Evolutionary conservation across 139 green algal species (phyloP), one percentile per base, ranked within the genome.

Genomic region (Zygnema circumcarinatum): DNA sequence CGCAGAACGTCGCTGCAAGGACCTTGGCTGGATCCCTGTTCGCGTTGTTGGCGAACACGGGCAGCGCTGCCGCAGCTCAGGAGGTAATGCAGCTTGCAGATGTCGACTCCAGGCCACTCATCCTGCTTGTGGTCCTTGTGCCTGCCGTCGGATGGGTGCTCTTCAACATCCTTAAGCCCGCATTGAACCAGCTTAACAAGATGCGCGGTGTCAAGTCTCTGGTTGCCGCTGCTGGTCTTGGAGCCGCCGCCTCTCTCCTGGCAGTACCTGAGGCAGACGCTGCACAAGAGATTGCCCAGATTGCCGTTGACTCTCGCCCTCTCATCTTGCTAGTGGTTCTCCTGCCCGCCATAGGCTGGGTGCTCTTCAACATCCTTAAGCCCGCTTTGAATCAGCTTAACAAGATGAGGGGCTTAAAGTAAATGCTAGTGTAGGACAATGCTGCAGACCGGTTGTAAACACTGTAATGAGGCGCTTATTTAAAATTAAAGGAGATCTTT

Each of bases 301-400:
- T 68, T 0, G 56, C 54, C 67, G 36, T 68, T 68, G 87, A 98
- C 93, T 92, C 91, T 87, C 93, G 95, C 73, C 38, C 94, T 2
- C 42, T 69, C 35, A 86, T 88, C 75, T 89, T 97, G 1, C 54
- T 90, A 84, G 91, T 87, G 36, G 67, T 96, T 78, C n/a, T 93
- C 39, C 36, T 93, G 1, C 92, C 93, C 21, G 94, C 76, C 7
- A 22, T 96, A 2, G 94, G 94, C 69, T 96, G 94, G 95, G 95
- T 96, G 81, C 87, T 74, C 11, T 96, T 96, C 90, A 97, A 97
- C 93, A 96, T 96, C 68, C 72, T 94, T 1, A 84, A 86, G 36
- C 89, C 93, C 0, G 78, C 89, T 1, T 56, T 94, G 39, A 95
- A 94, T 87, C 94, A 96, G 94, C 78, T 96, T 11, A 54, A 88